These are phyloP conservation scores for Magnaporthiopsis poae DNA, from an alignment of 2,329 filamentous ascomycete genomes.

Conservation along the genomic window DNA sequence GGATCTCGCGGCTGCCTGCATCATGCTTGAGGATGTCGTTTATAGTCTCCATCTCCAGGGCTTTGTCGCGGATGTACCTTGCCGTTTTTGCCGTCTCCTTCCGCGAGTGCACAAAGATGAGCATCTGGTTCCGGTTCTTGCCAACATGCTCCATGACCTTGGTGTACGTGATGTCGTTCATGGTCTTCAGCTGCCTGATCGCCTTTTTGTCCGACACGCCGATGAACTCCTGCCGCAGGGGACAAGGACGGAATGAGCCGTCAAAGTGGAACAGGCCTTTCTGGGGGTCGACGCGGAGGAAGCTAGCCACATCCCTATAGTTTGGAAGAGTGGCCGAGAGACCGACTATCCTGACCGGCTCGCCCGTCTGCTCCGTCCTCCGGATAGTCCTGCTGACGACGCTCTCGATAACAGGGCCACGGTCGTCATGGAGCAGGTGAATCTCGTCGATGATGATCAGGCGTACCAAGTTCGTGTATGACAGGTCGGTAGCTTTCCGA, in stretches of 20 bases:
- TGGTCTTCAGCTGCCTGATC: constrained; percentile 96
- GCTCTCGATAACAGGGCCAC: constrained; percentile 91
- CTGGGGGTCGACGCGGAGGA: constrained; percentile 75
- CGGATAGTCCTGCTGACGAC: constrained; percentile 92
- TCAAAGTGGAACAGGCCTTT: constrained; percentile 96
- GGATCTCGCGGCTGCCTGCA: constrained; percentile 77
- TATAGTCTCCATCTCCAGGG: constrained; percentile 92
- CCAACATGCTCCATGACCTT: constrained; percentile 96
- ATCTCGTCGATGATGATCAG: constrained; percentile 97
- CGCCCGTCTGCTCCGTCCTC: constrained; percentile 84
- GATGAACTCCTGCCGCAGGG: constrained; percentile 91
- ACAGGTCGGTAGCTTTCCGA: constrained; percentile 89
- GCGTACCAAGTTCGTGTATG: constrained; percentile 93
- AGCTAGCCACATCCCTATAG: constrained; percentile 90
- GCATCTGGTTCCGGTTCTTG: constrained; percentile 87
- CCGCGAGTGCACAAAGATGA: constrained; percentile 95
- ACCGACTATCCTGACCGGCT: constrained; percentile 82
- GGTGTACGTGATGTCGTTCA: constrained; percentile 98
- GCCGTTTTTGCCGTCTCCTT: constrained; percentile 98
- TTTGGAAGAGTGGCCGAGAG: constrained; percentile 93
- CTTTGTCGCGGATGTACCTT: constrained; percentile 90
- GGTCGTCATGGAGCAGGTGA: constrained; percentile 91
- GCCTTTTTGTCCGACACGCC: constrained; percentile 96
- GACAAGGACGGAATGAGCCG: constrained; percentile 84
- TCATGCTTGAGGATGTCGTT: constrained; percentile 90